Percentiles rank a stretch among this genome's conserved stretches.
Conservation (phyloP, 805 yeast species). For the Wickerhamomyces strasburgensis region DNA sequence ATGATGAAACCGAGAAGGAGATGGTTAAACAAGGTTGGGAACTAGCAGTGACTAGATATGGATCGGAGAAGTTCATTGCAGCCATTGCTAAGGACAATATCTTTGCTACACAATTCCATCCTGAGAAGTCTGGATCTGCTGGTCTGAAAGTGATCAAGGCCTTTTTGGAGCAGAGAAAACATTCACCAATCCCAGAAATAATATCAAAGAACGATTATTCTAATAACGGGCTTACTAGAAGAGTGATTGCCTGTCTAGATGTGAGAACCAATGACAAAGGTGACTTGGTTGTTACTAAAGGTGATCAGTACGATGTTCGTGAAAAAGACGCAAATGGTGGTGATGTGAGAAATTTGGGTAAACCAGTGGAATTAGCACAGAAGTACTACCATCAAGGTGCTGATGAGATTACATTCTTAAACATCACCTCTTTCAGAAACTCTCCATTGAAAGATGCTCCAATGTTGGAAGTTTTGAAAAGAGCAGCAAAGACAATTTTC, state of each 20-base stretch:
- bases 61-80: conserved; percentile 75
- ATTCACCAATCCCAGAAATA: conserved; percentile 16
- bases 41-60: conserved; percentile 67
- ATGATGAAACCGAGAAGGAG: conserved; percentile 30
- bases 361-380: conserved; percentile 92
- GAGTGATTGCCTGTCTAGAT: conserved; percentile 94
- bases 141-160: conserved; percentile 75
- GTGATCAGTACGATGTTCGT: conserved; percentile 97
- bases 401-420: conserved; percentile 91
- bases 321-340: conserved; percentile 54
- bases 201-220: conserved; percentile 31
- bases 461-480: conserved; percentile 82
- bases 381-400: conserved; percentile 92
- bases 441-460: conserved; percentile 93
- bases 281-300: conserved; percentile 95
- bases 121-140: conserved; percentile 94
- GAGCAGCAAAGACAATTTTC: conserved; percentile 84
- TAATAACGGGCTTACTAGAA: conserved; percentile 69
- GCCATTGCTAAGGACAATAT: conserved; percentile 73
- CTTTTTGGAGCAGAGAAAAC: conserved; percentile 46
- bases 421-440: conserved; percentile 92
- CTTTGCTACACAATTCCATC: conserved; percentile 97
- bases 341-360: conserved; percentile 87
- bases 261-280: conserved; percentile 95
- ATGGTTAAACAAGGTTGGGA: conserved; percentile 55